Evolutionary conservation across 345 rosid species (phyloP).

Genomic region (Balakata baccata): DNA sequence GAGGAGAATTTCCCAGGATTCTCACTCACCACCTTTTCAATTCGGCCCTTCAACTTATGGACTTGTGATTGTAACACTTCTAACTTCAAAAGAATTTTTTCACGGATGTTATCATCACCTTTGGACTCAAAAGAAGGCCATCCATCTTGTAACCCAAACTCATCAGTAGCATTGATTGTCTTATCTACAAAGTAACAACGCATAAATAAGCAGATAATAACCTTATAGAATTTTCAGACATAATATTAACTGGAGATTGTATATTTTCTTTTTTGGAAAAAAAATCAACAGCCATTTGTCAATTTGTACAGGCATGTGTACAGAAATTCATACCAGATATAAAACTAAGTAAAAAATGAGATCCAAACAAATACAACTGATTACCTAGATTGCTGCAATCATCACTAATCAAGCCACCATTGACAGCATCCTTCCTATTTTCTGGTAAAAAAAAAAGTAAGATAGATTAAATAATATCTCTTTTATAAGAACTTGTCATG

Average conservation of each 20-base stretch:
- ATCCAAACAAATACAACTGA: neutral
- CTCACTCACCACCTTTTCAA: conserved; percentile 59
- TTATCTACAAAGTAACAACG: conserved; percentile 36
- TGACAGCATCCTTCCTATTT: conserved; percentile 16
- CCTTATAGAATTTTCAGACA: neutral
- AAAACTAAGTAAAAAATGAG: neutral
- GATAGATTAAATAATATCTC: no score
- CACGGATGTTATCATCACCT: conserved; percentile 44
- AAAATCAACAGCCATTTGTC: neutral
- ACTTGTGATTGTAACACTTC: conserved; percentile 47
- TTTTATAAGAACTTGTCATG: no score
- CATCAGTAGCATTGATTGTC: conserved; percentile 33
- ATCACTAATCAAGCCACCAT: conserved; percentile 15
- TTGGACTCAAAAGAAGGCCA: conserved; percentile 40
- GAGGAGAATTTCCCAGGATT: conserved; percentile 54
- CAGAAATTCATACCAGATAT: neutral
- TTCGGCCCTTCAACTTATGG: conserved; percentile 46
- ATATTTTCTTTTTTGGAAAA: neutral
- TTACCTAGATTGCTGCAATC: conserved; percentile 19
- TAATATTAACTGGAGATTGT: neutral
- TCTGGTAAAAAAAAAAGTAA: conserved; percentile 15
- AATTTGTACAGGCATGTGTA: neutral
- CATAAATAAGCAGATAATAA: neutral
- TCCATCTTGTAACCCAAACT: conserved; percentile 39
- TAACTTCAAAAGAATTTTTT: conserved; percentile 58